phyloP scores from a whole-genome alignment of 495 filamentous ascomycete genomes.

The Diplogelasinospora grovesii region DNA sequence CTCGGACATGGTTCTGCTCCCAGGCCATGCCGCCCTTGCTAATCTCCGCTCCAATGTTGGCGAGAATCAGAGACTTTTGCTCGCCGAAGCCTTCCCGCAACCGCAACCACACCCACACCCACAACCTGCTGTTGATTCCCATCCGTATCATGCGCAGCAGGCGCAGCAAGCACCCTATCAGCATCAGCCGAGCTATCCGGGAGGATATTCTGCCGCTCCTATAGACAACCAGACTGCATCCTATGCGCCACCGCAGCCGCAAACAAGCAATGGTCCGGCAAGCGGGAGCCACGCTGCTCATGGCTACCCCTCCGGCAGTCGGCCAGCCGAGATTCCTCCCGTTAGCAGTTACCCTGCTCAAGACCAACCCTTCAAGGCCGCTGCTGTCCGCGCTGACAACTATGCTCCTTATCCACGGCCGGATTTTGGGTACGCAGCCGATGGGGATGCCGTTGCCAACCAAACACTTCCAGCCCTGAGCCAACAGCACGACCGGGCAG shows the following conservation, averaged over 20 bases:
- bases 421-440: not conserved
- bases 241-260: not conserved
- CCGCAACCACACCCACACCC: constrained; percentile 27
- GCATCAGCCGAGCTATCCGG: not conserved
- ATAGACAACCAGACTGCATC: not conserved
- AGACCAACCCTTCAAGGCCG: too few species aligned
- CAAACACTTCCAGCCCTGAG: too few species aligned
- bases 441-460: not conserved
- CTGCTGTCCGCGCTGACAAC: too few species aligned
- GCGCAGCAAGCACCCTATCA: not conserved
- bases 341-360: too few species aligned
- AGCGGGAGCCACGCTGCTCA: too few species aligned
- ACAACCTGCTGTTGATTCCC: not conserved
- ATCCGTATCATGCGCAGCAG: not conserved
- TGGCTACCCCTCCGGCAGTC: too few species aligned
- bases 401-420: too few species aligned
- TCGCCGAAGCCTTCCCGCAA: constrained; percentile 52
- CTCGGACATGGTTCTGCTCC: constrained; percentile 63
- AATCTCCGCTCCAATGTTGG: constrained; percentile 35
- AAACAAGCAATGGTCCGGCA: too few species aligned
- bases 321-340: too few species aligned
- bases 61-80: constrained; percentile 51
- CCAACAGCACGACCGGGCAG: constrained; percentile 2
- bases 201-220: not conserved
- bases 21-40: constrained; percentile 43